Conservation (phyloP, 2,329 filamentous ascomycete species). For the Hortaea sp. region DNA sequence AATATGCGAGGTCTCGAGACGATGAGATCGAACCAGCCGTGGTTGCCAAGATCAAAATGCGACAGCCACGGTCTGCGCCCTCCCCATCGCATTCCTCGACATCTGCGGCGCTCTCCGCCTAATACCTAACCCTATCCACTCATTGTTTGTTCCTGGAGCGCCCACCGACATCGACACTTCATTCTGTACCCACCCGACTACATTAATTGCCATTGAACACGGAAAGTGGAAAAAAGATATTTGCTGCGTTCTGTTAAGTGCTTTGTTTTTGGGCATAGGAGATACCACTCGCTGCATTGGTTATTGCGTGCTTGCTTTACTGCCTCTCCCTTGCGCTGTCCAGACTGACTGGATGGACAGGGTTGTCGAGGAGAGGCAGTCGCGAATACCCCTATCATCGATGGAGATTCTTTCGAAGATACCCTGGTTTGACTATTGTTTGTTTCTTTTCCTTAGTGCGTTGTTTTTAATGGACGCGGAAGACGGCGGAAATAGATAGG, state of each 20-base stretch:
- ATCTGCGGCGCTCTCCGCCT: neutral
- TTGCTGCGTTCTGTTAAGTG: conserved; percentile 3
- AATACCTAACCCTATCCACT: conserved; percentile 3
- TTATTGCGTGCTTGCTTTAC: conserved; percentile 2
- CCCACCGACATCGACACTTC: neutral
- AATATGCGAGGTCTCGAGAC: neutral
- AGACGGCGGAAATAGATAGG: neutral
- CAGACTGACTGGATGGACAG: neutral
- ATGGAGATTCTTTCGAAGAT: conserved; percentile 5
- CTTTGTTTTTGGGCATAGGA: neutral
- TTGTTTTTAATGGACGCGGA: neutral
- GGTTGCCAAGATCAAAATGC: too few relatives aligned
- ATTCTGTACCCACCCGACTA: neutral
- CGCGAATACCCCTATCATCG: conserved; percentile 6
- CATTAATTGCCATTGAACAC: neutral
- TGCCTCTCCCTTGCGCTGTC: neutral
- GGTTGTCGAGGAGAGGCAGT: neutral
- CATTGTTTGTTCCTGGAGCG: neutral
- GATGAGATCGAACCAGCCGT: too few relatives aligned
- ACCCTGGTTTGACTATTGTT: conserved; percentile 1
- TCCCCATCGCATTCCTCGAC: too few relatives aligned
- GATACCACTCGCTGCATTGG: conserved; percentile 3
- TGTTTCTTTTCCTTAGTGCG: neutral
- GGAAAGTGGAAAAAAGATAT: neutral
- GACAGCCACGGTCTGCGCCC: too few relatives aligned